Evolutionary conservation across 1,139 yeast genomes (phyloP).

Genomic region (Candida dubliniensis): DNA sequence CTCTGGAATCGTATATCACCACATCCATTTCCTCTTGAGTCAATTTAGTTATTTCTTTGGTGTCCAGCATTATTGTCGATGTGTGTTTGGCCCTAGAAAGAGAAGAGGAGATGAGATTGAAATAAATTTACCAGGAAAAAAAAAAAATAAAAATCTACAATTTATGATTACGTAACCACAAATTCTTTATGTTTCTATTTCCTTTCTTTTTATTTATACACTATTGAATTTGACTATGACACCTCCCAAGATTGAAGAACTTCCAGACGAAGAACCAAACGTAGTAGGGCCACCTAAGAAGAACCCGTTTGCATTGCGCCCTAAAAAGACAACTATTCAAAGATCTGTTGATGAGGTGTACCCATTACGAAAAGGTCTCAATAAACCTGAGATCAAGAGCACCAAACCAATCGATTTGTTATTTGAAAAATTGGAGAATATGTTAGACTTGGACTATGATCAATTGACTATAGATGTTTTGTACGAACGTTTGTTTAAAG

Average conservation of each 20-base stretch:
- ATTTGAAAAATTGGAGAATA: conserved; percentile 31
- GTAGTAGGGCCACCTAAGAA: conserved; percentile 10
- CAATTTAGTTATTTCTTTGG: conserved; percentile 8
- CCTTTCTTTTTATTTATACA: background rate
- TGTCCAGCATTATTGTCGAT: conserved; percentile 3
- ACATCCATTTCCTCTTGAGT: conserved; percentile 80
- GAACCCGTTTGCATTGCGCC: conserved; percentile 34
- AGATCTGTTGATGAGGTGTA: conserved; percentile 38
- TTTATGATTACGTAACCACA: background rate
- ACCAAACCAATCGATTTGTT: conserved; percentile 37
- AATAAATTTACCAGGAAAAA: background rate
- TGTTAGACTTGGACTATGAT: conserved; percentile 27
- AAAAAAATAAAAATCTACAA: background rate
- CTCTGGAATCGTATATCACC: conserved; percentile 79
- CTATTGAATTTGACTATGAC: background rate
- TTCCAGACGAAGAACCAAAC: conserved; percentile 9
- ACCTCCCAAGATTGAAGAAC: conserved; percentile 32
- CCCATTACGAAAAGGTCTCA: conserved; percentile 35
- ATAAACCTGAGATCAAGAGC: conserved; percentile 32
- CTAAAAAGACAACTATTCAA: conserved; percentile 31
- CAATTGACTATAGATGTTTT: conserved; percentile 22
- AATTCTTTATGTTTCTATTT: background rate
- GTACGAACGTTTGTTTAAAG: conserved; percentile 9
- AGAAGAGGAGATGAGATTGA: background rate
- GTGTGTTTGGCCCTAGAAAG: background rate